Percentiles rank a stretch among this genome's conserved stretches.
phyloP scores from a whole-genome alignment of 1,139 yeast species.

The Kodamaea anthophila region DNA sequence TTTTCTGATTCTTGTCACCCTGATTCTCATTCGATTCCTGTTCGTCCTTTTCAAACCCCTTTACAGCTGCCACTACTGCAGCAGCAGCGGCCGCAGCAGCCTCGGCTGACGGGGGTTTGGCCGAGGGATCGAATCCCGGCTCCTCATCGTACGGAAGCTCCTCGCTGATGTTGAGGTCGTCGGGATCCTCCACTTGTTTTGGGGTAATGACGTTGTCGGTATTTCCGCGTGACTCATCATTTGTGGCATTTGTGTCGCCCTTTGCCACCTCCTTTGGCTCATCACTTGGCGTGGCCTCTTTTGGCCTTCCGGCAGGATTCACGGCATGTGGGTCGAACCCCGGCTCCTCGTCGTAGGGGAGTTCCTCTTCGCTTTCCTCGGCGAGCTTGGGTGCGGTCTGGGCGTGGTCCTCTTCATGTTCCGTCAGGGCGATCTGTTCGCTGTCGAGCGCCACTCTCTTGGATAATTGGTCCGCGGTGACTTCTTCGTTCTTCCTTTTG shows the following conservation, averaged over 20 bases:
- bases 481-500: conserved; percentile 65
- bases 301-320: not conserved
- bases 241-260: not conserved
- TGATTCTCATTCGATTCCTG: conserved; percentile 2
- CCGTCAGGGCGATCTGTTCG: conserved; percentile 32
- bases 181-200: not conserved
- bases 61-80: not conserved
- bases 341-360: not conserved
- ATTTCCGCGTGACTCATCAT: conserved; percentile 1
- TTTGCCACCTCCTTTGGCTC: not conserved
- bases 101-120: conserved; percentile 1
- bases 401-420: conserved; percentile 33
- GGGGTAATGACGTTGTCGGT: not conserved
- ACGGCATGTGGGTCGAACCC: not conserved
- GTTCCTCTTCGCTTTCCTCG: conserved; percentile 8
- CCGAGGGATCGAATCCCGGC: conserved; percentile 2
- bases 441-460: conserved; percentile 72
- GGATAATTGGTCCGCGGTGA: conserved; percentile 37
- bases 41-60: not conserved
- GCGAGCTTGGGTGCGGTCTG: conserved; percentile 37
- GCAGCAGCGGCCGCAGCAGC: conserved; percentile 2
- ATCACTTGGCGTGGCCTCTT: not conserved
- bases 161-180: conserved; percentile 3
- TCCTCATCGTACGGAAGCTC: conserved; percentile 3
- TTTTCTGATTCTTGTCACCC: too few relatives aligned